phyloP scores from a whole-genome alignment of 208 protist genomes.

The Porcisia hertigi region DNA sequence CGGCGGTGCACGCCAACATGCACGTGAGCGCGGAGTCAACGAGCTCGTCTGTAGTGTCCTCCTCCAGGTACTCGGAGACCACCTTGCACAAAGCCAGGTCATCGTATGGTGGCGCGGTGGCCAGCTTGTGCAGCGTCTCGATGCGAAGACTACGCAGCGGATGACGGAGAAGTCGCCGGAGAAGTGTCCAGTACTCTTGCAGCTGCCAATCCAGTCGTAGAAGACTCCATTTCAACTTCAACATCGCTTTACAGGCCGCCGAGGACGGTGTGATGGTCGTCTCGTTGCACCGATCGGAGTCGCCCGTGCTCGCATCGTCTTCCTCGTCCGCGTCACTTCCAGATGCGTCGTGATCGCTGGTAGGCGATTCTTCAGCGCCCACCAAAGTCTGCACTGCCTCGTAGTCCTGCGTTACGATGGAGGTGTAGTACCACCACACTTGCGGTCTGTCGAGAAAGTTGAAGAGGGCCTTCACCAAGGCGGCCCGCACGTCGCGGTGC shows the following conservation, averaged over 20 bases:
- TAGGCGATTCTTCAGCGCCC: not conserved
- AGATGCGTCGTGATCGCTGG: not conserved
- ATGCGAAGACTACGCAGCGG: constrained; percentile 10
- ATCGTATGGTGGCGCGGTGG: constrained; percentile 14
- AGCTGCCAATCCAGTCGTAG: constrained; percentile 25
- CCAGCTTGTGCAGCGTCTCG: constrained; percentile 15
- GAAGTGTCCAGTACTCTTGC: constrained; percentile 15
- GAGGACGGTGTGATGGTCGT: not conserved
- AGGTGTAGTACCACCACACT: constrained; percentile 26
- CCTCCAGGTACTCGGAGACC: constrained; percentile 4
- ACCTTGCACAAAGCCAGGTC: constrained; percentile 18
- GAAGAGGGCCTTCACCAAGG: constrained; percentile 25
- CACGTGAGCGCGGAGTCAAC: constrained; percentile 10
- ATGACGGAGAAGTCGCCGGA: constrained; percentile 15
- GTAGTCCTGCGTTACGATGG: constrained; percentile 3
- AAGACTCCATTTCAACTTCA: constrained; percentile 4
- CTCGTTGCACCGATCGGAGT: not conserved
- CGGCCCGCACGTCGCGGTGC: constrained; percentile 31
- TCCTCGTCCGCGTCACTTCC: not conserved
- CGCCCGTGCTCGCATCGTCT: not conserved
- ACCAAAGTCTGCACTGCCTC: not conserved
- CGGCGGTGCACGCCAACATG: constrained; percentile 22
- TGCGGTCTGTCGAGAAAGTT: constrained; percentile 18
- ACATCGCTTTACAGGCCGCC: constrained; percentile 25
- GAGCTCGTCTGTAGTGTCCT: not conserved